These are phyloP conservation scores for Coemansia sp. DNA, from an alignment of 192 early-diverging fungal species.

Conservation along the genomic window DNA sequence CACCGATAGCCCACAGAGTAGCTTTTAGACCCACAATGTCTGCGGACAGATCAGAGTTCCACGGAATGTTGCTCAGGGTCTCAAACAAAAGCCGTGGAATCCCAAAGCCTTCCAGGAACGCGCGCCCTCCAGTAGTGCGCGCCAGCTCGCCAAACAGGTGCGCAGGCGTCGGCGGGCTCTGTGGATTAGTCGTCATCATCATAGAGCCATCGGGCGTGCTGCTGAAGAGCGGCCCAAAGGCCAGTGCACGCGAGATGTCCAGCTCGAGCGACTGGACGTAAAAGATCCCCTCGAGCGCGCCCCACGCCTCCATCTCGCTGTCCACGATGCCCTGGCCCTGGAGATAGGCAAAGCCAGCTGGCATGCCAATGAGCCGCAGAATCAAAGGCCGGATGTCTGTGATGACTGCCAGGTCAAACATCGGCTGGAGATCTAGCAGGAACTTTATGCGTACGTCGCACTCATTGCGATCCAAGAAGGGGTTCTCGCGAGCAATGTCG, in stretches of 20 bases:
- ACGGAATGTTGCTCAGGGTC: slow-evolving; percentile 47
- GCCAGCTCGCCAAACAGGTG: slow-evolving; percentile 51
- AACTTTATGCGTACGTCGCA: slow-evolving; percentile 19
- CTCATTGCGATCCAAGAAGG: slow-evolving; percentile 21
- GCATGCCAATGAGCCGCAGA: slow-evolving; percentile 29
- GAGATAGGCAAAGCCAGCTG: slow-evolving; percentile 36
- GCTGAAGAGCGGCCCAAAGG: slow-evolving; percentile 48
- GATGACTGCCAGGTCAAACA: slow-evolving; percentile 45
- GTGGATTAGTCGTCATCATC: slow-evolving; percentile 42
- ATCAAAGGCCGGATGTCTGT: slow-evolving; percentile 47
- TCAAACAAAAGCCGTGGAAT: slow-evolving; percentile 47
- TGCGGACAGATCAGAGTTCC: slow-evolving; percentile 28
- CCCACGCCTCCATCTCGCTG: slow-evolving; percentile 52
- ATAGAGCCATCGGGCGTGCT: slow-evolving; percentile 42
- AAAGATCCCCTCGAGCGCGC: slow-evolving; percentile 43
- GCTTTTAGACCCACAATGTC: slow-evolving; percentile 46
- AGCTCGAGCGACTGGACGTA: slow-evolving; percentile 47
- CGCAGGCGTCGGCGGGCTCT: slow-evolving; percentile 44
- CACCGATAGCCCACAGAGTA: slow-evolving; percentile 51
- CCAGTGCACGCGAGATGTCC: slow-evolving; percentile 40
- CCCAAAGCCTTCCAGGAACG: slow-evolving; percentile 12
- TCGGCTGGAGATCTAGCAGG: slow-evolving; percentile 30
- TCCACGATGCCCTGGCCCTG: slow-evolving; percentile 35
- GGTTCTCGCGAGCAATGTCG: slow-evolving; percentile 44
- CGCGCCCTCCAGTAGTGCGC: slow-evolving; percentile 22